Conservation (phyloP, 441 rosid genomes). For the Arabidopsis hybrid region DNA sequence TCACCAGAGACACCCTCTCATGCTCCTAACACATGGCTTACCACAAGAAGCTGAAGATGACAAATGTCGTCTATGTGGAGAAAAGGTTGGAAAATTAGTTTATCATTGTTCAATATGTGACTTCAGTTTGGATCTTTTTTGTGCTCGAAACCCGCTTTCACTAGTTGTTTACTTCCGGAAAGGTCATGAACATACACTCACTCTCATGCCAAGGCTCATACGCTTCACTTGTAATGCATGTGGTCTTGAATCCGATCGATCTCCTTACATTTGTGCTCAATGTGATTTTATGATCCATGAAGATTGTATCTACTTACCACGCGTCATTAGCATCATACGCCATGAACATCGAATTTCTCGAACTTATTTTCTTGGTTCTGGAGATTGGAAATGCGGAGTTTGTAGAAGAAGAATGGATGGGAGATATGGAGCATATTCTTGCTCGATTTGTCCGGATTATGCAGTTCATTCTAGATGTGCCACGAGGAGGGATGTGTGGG, state of each 20-base stretch:
- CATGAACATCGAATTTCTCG: constrained; percentile 36
- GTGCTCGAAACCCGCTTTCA: constrained; percentile 17
- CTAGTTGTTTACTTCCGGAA: background rate
- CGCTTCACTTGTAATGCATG: constrained; percentile 48
- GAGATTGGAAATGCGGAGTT: constrained; percentile 26
- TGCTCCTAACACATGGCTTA: background rate
- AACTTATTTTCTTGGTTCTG: constrained; percentile 3
- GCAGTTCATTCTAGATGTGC: constrained; percentile 34
- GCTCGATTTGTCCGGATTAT: constrained; percentile 16
- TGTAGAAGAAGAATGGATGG: constrained; percentile 17
- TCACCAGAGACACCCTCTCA: constrained; percentile 32
- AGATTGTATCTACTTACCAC: constrained; percentile 37
- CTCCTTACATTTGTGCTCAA: constrained; percentile 54
- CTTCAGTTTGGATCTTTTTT: constrained; percentile 20
- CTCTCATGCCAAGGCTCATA: constrained; percentile 24
- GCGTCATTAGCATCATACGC: constrained; percentile 23
- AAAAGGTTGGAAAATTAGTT: background rate
- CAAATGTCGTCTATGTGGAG: constrained; percentile 23
- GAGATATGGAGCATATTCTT: constrained; percentile 31
- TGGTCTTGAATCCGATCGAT: constrained; percentile 52
- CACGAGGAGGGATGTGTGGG: constrained; percentile 33
- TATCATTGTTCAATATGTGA: constrained; percentile 27
- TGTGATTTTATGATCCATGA: constrained; percentile 39
- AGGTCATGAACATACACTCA: constrained; percentile 36
- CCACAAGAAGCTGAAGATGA: background rate